Evolutionary conservation across 1,139 yeast species (phyloP), one percentile per base, ranked within the genome.

Genomic region (Eremothecium sinecaudum): DNA sequence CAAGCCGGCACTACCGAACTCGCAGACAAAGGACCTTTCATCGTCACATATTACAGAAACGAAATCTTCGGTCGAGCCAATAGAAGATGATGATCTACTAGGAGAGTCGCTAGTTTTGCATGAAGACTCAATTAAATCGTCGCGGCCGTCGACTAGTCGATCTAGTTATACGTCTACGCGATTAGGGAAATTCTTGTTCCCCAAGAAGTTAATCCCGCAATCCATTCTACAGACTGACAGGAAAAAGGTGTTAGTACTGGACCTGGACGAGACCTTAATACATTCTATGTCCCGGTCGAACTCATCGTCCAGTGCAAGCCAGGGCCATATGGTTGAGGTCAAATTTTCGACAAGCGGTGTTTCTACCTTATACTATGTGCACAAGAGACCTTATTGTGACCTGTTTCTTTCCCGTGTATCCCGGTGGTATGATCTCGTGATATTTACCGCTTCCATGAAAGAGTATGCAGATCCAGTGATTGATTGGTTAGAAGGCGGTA

Each of bases 401-500:
- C 72, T 73, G 45, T 90, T 90, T 52, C 64, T 90, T 19, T 67
- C 73, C 39, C 80, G 78, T 41, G 92, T 86, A 10, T 66, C 79
- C 36, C 75, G 76, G 48, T 90, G 97, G 97, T 90, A 75, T 58
- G 82, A 84, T 47, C 63, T 90, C 28, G 90, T 86, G 31, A 74
- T 90, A 9, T 86, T 86, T 62, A 90, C 98, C 0, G 98, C 98
- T 2, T 79, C 94, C 33, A 92, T 90, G 39, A 77, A 77, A 58
- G 95, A 86, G 55, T 90, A 90, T 50, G 98, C 98, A 0, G 98
- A 90, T 53, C 98, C 98, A 0, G 92, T 90, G 41, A 84, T 90
- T 34, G 92, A 87, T 58, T 83, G 93, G 79, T 63, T 90, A 14
- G 86, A 79, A 46, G 60, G 66, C 27, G 47, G 58, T 7, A 44